Conservation (phyloP, 495 filamentous ascomycete species). For the Neurospora sp. region DNA sequence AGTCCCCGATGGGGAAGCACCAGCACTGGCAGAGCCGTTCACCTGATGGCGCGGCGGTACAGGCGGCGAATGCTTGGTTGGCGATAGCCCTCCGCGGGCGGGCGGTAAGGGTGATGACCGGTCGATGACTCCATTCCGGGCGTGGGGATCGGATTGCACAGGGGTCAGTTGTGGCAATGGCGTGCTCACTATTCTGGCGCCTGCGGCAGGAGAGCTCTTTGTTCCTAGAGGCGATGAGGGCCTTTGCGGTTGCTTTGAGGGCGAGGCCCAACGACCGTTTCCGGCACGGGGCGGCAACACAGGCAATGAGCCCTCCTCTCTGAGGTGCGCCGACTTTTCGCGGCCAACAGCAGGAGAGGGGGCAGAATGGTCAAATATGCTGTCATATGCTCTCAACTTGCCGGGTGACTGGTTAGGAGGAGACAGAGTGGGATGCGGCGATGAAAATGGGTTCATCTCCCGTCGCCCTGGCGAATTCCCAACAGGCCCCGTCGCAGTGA, state of each 20-base stretch:
- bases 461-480: slow-evolving; percentile 2
- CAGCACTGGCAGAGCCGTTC: slow-evolving; percentile 10
- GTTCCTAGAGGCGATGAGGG: slow-evolving; percentile 21
- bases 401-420: slow-evolving; percentile 30
- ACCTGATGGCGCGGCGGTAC: slow-evolving; percentile 15
- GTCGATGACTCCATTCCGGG: slow-evolving; percentile 10
- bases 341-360: slow-evolving; percentile 7
- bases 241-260: slow-evolving; percentile 21
- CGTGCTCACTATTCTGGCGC: slow-evolving; percentile 9
- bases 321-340: background rate
- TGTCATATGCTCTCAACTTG: slow-evolving; percentile 31
- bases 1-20: slow-evolving; percentile 11
- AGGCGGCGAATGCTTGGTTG: slow-evolving; percentile 58
- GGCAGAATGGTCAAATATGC: slow-evolving; percentile 24
- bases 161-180: slow-evolving; percentile 20
- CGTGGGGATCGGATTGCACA: slow-evolving; percentile 4
- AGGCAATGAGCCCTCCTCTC: slow-evolving; percentile 10
- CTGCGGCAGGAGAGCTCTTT: slow-evolving; percentile 15
- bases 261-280: slow-evolving; percentile 20
- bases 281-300: slow-evolving; percentile 8
- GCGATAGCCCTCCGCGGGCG: slow-evolving; percentile 56
- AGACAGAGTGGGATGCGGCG: slow-evolving; percentile 31
- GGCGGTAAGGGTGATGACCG: slow-evolving; percentile 40
- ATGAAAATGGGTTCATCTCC: slow-evolving; percentile 31
- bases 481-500: background rate